These are phyloP conservation scores for Beta macrorhiza DNA, from an alignment of 179 eudicot genomes.

Conservation along the genomic window DNA sequence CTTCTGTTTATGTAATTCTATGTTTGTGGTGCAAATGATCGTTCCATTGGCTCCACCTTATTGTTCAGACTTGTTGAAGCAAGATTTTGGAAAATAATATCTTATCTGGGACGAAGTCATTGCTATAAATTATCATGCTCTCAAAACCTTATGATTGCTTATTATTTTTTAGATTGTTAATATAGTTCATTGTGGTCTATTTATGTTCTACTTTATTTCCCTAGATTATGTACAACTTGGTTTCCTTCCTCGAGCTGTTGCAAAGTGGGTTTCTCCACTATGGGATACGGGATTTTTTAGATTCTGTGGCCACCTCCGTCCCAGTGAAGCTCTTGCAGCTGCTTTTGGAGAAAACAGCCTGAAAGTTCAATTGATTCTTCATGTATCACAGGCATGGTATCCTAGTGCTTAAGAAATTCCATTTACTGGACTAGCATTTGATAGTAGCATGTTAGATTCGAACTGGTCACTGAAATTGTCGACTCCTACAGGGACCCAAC, in stretches of 20 bases:
- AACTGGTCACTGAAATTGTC: conserved; percentile 5
- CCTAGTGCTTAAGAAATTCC: conserved; percentile 6
- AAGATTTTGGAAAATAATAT: background rate
- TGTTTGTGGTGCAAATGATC: background rate
- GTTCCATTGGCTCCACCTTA: background rate
- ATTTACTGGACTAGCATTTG: conserved; percentile 8
- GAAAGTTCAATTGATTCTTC: conserved; percentile 63
- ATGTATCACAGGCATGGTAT: conserved; percentile 64
- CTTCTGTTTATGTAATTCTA: background rate
- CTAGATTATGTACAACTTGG: conserved; percentile 82
- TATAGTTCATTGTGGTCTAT: background rate
- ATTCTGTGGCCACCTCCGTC: conserved; percentile 52
- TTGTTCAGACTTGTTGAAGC: background rate
- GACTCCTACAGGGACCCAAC: conserved; percentile 66
- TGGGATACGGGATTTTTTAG: conserved; percentile 68
- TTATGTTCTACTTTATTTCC: conserved; percentile 23
- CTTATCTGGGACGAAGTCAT: background rate
- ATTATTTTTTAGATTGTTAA: background rate
- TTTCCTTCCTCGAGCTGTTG: conserved; percentile 74
- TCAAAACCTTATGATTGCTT: background rate
- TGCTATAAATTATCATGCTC: background rate
- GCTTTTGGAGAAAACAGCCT: conserved; percentile 68
- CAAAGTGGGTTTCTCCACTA: conserved; percentile 67
- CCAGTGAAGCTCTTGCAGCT: conserved; percentile 72
- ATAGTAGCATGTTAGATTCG: conserved; percentile 8